Percentiles rank a stretch among this genome's conserved stretches.
These are phyloP conservation scores for Piper longum DNA, from an alignment of 164 flowering plant species.

Conservation along the genomic window DNA sequence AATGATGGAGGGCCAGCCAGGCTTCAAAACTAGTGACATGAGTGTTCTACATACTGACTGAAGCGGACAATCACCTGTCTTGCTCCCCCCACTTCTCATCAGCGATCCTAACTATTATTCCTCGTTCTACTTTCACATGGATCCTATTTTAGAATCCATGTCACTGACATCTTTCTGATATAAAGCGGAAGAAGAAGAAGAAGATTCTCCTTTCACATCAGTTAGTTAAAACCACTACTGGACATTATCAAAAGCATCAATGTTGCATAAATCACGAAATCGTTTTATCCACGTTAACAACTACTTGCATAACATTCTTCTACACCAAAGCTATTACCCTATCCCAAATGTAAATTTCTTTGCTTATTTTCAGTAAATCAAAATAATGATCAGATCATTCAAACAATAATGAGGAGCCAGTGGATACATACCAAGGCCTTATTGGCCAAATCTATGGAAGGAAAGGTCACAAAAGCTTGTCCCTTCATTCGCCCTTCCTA, in stretches of 20 bases:
- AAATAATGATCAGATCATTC: background rate
- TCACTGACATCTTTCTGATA: too few species aligned
- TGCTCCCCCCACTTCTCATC: background rate
- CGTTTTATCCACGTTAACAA: too few species aligned
- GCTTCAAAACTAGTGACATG: background rate
- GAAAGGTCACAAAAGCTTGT: slow-evolving; percentile 91
- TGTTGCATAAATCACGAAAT: too few species aligned
- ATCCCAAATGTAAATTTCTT: background rate
- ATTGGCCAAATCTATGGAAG: slow-evolving; percentile 74
- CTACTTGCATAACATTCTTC: too few species aligned
- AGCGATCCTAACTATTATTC: too few species aligned
- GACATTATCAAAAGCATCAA: too few species aligned
- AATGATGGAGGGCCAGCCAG: background rate
- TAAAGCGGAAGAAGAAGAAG: too few species aligned
- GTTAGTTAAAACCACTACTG: too few species aligned
- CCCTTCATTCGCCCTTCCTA: slow-evolving; percentile 99
- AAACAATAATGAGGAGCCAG: background rate
- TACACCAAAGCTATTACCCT: too few species aligned
- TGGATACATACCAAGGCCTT: slow-evolving; percentile 53
- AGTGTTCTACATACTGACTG: background rate
- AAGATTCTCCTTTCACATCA: too few species aligned
- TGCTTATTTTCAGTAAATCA: background rate
- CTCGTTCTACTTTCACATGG: too few species aligned
- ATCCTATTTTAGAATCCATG: too few species aligned
- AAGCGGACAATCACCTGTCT: background rate